Conservation (phyloP, 2,329 filamentous ascomycete species). For the Xylaria sp. region DNA sequence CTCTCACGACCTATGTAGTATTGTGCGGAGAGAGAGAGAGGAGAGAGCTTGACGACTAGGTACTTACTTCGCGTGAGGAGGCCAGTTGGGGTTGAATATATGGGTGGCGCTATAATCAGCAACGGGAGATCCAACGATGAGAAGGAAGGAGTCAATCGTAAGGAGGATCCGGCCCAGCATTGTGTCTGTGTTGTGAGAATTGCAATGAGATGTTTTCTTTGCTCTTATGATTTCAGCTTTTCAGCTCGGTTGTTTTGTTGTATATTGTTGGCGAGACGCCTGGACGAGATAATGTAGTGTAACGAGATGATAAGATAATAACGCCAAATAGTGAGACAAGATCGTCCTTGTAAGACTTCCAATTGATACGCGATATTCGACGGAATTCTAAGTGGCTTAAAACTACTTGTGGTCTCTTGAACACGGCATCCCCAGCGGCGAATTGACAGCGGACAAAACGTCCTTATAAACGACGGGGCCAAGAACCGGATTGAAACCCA, state of each 20-base stretch:
- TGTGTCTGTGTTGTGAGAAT: conserved; percentile 12
- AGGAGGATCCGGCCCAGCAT: conserved; percentile 55
- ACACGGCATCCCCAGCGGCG: background rate
- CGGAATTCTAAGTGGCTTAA: background rate
- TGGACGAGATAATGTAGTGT: background rate
- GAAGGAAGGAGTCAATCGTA: conserved; percentile 52
- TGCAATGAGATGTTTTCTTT: too few species aligned
- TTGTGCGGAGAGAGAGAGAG: background rate
- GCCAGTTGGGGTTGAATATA: conserved; percentile 57
- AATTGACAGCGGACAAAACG: background rate
- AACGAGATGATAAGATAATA: background rate
- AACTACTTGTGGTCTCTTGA: too few species aligned
- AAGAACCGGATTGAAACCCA: background rate
- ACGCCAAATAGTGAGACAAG: background rate
- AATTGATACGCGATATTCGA: background rate
- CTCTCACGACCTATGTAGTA: too few species aligned
- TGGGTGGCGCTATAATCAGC: conserved; percentile 55
- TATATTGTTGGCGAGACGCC: background rate
- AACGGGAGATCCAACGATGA: conserved; percentile 53
- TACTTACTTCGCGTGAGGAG: conserved; percentile 57
- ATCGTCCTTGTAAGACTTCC: too few species aligned
- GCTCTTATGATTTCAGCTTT: background rate
- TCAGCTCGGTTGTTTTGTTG: too few species aligned
- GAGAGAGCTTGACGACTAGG: background rate
- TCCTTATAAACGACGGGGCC: conserved; percentile 9